Evolutionary conservation across 768 basidiomycete genomes (phyloP).

Genomic region (Hericium erinaceus): DNA sequence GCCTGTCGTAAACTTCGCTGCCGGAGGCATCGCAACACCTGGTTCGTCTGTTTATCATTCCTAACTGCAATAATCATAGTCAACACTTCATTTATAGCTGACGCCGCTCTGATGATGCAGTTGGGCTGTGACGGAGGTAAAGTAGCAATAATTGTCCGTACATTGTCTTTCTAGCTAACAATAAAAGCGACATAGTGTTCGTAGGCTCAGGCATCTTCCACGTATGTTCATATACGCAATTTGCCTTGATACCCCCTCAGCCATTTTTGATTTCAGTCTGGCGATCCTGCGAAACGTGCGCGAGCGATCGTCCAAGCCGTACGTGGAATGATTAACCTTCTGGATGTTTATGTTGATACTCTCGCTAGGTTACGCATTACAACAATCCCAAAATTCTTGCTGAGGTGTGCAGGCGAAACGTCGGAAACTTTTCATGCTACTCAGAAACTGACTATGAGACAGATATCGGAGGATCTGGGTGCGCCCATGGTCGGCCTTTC

Average conservation of each 20-base stretch:
- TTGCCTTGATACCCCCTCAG: not conserved
- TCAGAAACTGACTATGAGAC: not conserved
- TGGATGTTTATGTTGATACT: constrained; percentile 3
- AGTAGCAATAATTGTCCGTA: constrained; percentile 17
- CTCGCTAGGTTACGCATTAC: constrained; percentile 76
- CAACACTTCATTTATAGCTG: constrained; percentile 39
- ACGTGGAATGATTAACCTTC: constrained; percentile 13
- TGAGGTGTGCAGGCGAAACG: constrained; percentile 40
- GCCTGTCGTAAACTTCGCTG: constrained; percentile 95
- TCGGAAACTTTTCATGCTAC: not conserved
- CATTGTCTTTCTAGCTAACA: not conserved
- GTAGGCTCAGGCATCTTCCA: constrained; percentile 98
- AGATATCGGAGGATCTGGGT: constrained; percentile 79
- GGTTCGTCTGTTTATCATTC: constrained; percentile 33
- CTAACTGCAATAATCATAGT: not conserved
- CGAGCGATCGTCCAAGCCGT: constrained; percentile 95
- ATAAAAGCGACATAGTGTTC: constrained; percentile 53
- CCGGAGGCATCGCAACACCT: constrained; percentile 88
- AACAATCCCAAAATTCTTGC: constrained; percentile 91
- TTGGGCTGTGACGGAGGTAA: constrained; percentile 92
- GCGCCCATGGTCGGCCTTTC: constrained; percentile 90
- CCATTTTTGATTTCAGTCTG: constrained; percentile 43
- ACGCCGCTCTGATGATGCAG: constrained; percentile 99
- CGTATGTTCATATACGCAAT: constrained; percentile 34
- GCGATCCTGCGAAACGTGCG: constrained; percentile 88